Percentiles rank a stretch among this genome's conserved stretches.
Evolutionary conservation across 1,139 yeast genomes (phyloP).

Genomic region (Suhomyces chickasaworum): DNA sequence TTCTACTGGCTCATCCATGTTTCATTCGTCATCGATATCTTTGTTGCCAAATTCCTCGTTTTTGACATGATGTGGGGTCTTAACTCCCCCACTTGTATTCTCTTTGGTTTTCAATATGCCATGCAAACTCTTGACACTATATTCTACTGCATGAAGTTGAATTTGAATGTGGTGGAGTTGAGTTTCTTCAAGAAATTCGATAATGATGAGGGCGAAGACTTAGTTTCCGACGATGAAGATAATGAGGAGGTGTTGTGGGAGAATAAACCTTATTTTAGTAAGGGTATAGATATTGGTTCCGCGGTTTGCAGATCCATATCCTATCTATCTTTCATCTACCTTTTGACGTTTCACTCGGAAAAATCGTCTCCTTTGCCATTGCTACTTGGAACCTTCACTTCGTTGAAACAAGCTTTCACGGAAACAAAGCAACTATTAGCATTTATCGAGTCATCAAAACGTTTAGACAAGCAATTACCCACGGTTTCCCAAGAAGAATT

Average conservation of each 20-base stretch:
- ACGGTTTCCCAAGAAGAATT: conserved; percentile 66
- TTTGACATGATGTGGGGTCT: conserved; percentile 57
- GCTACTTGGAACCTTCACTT: conserved; percentile 64
- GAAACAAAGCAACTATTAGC: conserved; percentile 55
- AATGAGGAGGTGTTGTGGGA: conserved; percentile 72
- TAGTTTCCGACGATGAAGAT: conserved; percentile 29
- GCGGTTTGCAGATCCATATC: conserved; percentile 43
- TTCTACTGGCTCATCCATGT: conserved; percentile 38
- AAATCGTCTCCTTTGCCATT: conserved; percentile 67
- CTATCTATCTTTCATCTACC: conserved; percentile 37
- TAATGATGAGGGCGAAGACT: conserved; percentile 10
- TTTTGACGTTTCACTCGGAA: conserved; percentile 50
- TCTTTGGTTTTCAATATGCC: conserved; percentile 78
- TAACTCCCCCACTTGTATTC: conserved; percentile 54
- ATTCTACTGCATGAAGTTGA: conserved; percentile 49
- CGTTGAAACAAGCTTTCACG: conserved; percentile 50
- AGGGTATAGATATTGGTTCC: conserved; percentile 57
- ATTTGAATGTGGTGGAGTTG: conserved; percentile 61
- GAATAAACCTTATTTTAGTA: conserved; percentile 60
- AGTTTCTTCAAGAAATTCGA: conserved; percentile 26
- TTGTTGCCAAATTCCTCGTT: conserved; percentile 56
- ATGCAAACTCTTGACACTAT: conserved; percentile 60
- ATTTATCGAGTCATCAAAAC: conserved; percentile 62
- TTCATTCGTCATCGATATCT: conserved; percentile 52
- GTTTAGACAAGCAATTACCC: conserved; percentile 64